Evolutionary conservation across 768 basidiomycete genomes (phyloP).

Genomic region (Gloeostereum incarnatum): DNA sequence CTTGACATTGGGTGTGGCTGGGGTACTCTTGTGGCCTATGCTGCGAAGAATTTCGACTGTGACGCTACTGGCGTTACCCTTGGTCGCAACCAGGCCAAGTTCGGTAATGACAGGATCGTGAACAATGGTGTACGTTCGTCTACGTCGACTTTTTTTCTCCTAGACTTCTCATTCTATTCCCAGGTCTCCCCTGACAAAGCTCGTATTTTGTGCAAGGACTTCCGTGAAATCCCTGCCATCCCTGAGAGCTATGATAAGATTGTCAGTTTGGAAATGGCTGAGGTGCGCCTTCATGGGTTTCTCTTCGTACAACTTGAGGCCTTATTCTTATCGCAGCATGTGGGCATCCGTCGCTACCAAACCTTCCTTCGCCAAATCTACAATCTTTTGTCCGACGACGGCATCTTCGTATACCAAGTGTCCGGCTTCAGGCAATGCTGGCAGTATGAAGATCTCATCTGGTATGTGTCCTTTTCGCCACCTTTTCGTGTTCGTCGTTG

Average conservation of each 20-base stretch:
- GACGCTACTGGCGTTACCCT: conserved; percentile 96
- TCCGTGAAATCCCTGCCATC: conserved; percentile 74
- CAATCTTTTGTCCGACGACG: conserved; percentile 88
- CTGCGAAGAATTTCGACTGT: conserved; percentile 95
- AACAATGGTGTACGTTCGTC: conserved; percentile 53
- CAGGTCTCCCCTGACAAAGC: conserved; percentile 57
- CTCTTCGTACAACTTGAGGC: not conserved
- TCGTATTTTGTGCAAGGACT: conserved; percentile 88
- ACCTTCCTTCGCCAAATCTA: conserved; percentile 89
- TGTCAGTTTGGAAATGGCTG: conserved; percentile 96
- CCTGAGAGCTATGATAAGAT: conserved; percentile 83
- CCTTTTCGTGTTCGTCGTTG: too few species aligned
- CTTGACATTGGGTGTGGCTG: conserved; percentile 92
- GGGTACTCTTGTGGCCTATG: conserved; percentile 93
- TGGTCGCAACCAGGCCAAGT: conserved; percentile 82
- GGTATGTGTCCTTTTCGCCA: too few species aligned
- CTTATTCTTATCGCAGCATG: conserved; percentile 46
- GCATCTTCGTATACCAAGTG: conserved; percentile 94
- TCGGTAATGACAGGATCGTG: conserved; percentile 82
- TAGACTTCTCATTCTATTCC: not conserved
- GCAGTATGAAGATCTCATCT: conserved; percentile 98
- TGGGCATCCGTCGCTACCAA: conserved; percentile 88
- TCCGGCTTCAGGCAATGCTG: conserved; percentile 91
- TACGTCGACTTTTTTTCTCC: not conserved
- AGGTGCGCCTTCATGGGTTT: conserved; percentile 39